Evolutionary conservation across 208 protist genomes (phyloP), one percentile per base, ranked within the genome.

Genomic region (Plasmodiophora brassicae): DNA sequence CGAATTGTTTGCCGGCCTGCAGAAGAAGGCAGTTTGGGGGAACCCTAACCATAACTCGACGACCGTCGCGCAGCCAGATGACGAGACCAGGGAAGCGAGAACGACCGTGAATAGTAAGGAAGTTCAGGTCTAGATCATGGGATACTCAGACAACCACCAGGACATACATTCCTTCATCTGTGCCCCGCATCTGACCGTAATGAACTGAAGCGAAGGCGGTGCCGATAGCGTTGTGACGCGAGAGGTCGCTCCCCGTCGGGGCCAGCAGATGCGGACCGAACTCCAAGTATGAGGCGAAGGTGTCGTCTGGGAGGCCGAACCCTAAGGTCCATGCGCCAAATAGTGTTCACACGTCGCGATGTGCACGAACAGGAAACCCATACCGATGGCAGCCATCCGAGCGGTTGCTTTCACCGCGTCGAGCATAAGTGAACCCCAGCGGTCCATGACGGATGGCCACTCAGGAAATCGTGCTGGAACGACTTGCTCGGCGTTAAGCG

Each of bases 1-100:
- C 94, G 5, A 95, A 83, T 88, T 95, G 93, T 89, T 93, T 93
- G 45, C 91, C 94, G n/a, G 93, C 94, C 90, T 95, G 93, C 0
- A 94, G 35, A 1, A 95, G 89, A 32, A 95, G 85, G 91, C 91
- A 93, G 39, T 93, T 93, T 60, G 89, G 45, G 43, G 93, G 93
- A 0, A 95, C 89, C 25, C 39, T 25, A 10, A 89, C 53, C 5
- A 1, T 0, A 22, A 20, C 25, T 1, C 43, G 25, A 1, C 50
- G 50, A 60, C 50, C 93, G 45, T 92, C 87, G 53, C 93, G 43
- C n/a, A n/a, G n/a, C 93, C 93, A 95, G 60, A 94, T 88, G 87
- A 88, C 94, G 5, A 95, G 72, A 41, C 93, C 93, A 53, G 93
- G 93, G 35, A 88, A 94, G 53, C 93, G 89, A 8, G 89, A 91